Conservation (phyloP, 306 rosid species). For the Trifolium dubium region DNA sequence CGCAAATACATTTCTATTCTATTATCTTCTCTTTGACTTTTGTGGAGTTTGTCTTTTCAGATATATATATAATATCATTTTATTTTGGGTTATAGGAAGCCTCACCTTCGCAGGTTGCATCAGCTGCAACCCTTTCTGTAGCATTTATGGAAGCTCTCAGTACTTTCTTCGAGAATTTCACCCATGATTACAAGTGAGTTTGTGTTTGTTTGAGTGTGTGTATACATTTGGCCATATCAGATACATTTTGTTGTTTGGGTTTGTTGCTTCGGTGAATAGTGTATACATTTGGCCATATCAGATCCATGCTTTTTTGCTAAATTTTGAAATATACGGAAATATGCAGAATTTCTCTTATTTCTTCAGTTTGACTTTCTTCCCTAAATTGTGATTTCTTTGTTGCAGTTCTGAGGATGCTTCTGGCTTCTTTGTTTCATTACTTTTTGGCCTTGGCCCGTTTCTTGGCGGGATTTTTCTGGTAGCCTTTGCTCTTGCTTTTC, state of each 20-base stretch:
- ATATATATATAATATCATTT: constrained; percentile 18
- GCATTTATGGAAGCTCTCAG: constrained; percentile 99
- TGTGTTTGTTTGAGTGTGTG: not conserved
- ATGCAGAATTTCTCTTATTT: constrained; percentile 14
- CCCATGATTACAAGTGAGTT: constrained; percentile 88
- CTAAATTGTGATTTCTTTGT: constrained; percentile 36
- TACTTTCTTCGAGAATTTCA: constrained; percentile 82
- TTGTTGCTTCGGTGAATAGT: constrained; percentile 4
- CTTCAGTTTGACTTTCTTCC: constrained; percentile 11
- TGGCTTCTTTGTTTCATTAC: constrained; percentile 93
- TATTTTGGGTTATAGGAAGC: constrained; percentile 72
- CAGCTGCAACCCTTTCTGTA: constrained; percentile 90
- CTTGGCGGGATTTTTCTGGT: constrained; percentile 86
- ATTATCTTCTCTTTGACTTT: not conserved
- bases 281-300: not conserved
- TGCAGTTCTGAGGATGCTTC: constrained; percentile 96
- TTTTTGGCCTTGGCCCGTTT: constrained; percentile 94
- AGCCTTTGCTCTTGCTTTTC: constrained; percentile 81
- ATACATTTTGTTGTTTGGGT: constrained; percentile 17
- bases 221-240: constrained; percentile 6
- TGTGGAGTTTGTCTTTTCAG: constrained; percentile 31
- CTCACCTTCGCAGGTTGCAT: constrained; percentile 92
- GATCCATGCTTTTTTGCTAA: constrained; percentile 26
- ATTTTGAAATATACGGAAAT: not conserved
- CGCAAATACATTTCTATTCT: not conserved